Evolutionary conservation across 345 rosid species (phyloP).

Genomic region (Lepidium africanum): DNA sequence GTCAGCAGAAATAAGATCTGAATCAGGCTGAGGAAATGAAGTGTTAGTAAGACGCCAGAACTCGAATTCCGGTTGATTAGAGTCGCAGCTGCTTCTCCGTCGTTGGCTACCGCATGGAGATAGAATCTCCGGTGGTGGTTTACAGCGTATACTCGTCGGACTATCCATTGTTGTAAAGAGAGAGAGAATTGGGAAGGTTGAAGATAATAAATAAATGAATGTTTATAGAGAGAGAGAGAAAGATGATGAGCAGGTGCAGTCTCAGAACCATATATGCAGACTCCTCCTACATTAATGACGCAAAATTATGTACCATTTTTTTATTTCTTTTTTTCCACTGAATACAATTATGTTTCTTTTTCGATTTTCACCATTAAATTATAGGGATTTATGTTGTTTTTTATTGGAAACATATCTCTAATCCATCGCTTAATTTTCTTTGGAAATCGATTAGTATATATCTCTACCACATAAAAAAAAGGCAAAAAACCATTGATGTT

Average conservation of each 20-base stretch:
- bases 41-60: constrained; percentile 59
- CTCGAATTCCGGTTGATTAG: constrained; percentile 66
- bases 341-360: no score
- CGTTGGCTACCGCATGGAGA: constrained; percentile 26
- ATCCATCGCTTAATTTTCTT: no score
- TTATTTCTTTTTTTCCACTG: not conserved
- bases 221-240: constrained; percentile 6
- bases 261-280: constrained; percentile 20
- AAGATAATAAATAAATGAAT: constrained; percentile 7
- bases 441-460: no score
- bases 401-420: no score
- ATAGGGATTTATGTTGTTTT: no score
- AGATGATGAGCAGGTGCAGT: constrained; percentile 9
- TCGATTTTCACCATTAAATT: no score
- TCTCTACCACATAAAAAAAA: no score
- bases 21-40: constrained; percentile 28
- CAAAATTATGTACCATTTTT: not conserved
- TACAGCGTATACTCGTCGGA: constrained; percentile 18
- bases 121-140: constrained; percentile 22
- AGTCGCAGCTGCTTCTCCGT: constrained; percentile 28
- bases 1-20: constrained; percentile 62
- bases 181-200: not conserved
- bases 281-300: constrained; percentile 4
- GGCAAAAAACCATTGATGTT: no score
- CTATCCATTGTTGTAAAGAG: constrained; percentile 27